Percentiles rank a stretch among this genome's conserved stretches.
phyloP scores from a whole-genome alignment of 768 basidiomycete genomes.

The Boletus insuetus region DNA sequence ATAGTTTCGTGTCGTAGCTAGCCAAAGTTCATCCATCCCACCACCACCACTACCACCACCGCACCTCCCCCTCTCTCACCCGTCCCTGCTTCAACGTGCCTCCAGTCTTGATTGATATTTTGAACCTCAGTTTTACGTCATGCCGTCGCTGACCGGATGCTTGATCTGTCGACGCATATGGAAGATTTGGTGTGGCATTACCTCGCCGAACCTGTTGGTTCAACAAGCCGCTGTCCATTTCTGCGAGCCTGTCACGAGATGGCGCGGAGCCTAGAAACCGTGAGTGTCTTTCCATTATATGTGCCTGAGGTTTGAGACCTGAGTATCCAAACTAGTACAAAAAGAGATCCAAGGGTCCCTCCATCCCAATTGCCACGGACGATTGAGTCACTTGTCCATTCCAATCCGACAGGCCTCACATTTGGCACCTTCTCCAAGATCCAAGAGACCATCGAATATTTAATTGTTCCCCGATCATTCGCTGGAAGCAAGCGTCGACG shows the following conservation, averaged over 20 bases:
- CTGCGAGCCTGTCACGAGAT: constrained; percentile 76
- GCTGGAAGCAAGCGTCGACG: constrained; percentile 28
- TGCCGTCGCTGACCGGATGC: constrained; percentile 51
- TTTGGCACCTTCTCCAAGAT: constrained; percentile 28
- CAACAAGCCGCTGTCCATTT: constrained; percentile 74
- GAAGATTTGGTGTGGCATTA: constrained; percentile 69
- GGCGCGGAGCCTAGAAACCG: constrained; percentile 87
- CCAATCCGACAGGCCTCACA: constrained; percentile 61
- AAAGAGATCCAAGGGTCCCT: constrained; percentile 45
- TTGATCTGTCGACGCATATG: constrained; percentile 77
- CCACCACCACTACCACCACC: too few relatives aligned
- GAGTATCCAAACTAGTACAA: constrained; percentile 49
- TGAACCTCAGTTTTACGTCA: constrained; percentile 66
- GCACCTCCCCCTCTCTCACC: neutral
- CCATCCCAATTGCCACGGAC: constrained; percentile 42
- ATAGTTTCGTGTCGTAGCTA: too few relatives aligned
- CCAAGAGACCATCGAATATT: constrained; percentile 35
- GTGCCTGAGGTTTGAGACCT: constrained; percentile 10
- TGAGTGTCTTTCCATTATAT: constrained; percentile 26
- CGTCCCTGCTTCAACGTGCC: constrained; percentile 21
- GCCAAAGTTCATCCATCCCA: too few relatives aligned
- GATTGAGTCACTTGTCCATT: constrained; percentile 66
- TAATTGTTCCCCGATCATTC: constrained; percentile 21
- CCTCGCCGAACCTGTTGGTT: constrained; percentile 78
- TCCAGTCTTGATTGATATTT: constrained; percentile 3